Evolutionary conservation across 2,329 filamentous ascomycete species (phyloP), one percentile per base, ranked within the genome.

Genomic region (Trichoderma sp.): DNA sequence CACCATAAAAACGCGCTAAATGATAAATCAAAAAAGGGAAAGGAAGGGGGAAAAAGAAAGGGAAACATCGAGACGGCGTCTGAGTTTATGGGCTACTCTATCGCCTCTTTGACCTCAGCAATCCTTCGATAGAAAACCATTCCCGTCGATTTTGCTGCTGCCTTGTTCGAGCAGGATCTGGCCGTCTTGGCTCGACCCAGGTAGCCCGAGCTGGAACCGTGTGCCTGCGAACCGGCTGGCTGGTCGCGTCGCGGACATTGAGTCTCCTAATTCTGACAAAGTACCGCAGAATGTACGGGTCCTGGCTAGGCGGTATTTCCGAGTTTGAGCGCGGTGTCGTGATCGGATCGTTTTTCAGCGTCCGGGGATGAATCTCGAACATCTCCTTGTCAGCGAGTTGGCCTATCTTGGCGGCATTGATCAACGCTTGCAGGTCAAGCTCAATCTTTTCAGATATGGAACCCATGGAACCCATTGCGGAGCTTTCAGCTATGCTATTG

Each of bases 351-450:
- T 86, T 82, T 71, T 82, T 83, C 5, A 81, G 78, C 9, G 85
- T 86, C n/a, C 81, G 79, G 0, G 85, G 84, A 63, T 86, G 85
- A 24, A 86, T 80, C 76, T 86, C 85, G 12, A 87, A 76, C 3
- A 79, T 80, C 3, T 81, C 80, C n/a, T 80, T 81, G 1, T 79
- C 76, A 2, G 77, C 76, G 16, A 79, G 76, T 16, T 78, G 78
- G 7, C 80, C 81, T 6, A 78, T 62, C 71, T 80, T 82, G 33
- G 83, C 83, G 4, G 80, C 80, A 16, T 83, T 82, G 1, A 85
- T 78, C 5, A 84, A 76, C 2, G 77, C 79, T 8, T 79, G 63
- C 27, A 85, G 74, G 35, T 85, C 82, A 9, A 85, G 79, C 27
- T 78, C 74, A 62, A 71, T 69, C 67, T 65, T 53, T 72, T 74